These are phyloP conservation scores for Pestalotiopsis sp. DNA, from an alignment of 2,329 filamentous ascomycete species.

Conservation along the genomic window DNA sequence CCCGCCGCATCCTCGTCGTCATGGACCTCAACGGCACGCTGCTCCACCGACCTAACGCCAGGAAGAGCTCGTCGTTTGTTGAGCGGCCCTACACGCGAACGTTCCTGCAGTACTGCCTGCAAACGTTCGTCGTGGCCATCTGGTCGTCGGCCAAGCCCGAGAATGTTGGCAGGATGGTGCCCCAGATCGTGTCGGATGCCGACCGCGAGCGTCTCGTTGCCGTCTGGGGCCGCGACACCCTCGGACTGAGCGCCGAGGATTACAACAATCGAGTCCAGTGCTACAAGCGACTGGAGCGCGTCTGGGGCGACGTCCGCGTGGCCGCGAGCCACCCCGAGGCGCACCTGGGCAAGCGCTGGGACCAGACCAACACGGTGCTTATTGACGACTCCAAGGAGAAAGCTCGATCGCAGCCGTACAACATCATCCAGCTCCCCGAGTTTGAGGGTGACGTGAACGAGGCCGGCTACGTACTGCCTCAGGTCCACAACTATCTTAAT, in stretches of 20 bases:
- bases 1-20: constrained; percentile 75
- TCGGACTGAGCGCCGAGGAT: constrained; percentile 66
- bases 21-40: constrained; percentile 95
- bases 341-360: constrained; percentile 57
- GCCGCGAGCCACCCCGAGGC: constrained; percentile 46
- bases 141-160: constrained; percentile 84
- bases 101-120: constrained; percentile 76
- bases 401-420: constrained; percentile 79
- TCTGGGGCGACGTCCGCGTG: constrained; percentile 66
- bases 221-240: constrained; percentile 77
- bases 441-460: constrained; percentile 58
- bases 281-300: constrained; percentile 78
- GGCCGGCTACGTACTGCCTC: constrained; percentile 48
- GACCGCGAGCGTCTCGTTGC: constrained; percentile 63
- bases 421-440: constrained; percentile 80
- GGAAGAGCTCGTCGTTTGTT: constrained; percentile 56
- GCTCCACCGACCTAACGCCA: constrained; percentile 66
- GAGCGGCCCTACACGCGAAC: constrained; percentile 66
- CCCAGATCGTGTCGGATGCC: constrained; percentile 59
- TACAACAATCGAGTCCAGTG: constrained; percentile 77
- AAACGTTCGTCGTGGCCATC: constrained; percentile 78
- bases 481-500: constrained; percentile 66
- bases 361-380: constrained; percentile 84
- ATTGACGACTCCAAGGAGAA: constrained; percentile 87
- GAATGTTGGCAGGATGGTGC: constrained; percentile 73